Evolutionary conservation across 257 asterid species (phyloP), one percentile per base, ranked within the genome.

Genomic region (Capsicum baccatum): DNA sequence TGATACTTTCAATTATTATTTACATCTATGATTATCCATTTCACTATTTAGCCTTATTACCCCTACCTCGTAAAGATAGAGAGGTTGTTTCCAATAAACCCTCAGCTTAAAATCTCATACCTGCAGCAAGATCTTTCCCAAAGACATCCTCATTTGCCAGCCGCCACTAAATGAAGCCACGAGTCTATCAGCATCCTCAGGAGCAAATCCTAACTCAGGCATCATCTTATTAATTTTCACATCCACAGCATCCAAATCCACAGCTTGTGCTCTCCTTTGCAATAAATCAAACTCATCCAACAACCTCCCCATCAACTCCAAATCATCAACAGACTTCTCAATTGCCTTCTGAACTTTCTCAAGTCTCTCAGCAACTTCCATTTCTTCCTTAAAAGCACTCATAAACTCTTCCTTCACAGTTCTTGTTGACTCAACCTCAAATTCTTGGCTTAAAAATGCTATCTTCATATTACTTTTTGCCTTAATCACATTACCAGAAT

Each of bases 121-220:
- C 99, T 96, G 99, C 89, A 97, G 88, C 67, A 97, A 88, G 89
- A 94, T 95, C 94, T 95, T 97, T 74, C 99, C 99, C 26, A 97
- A 93, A n/a, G 98, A 94, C 97, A 97, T 97, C 89, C 99, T 93
- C 99, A 97, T 97, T 83, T 97, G 99, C 99, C 99, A 97, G 59
- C 99, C 99, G 74, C 99, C 90, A 83, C 99, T 97, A 86, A 94
- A 97, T 2, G 99, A 97, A 8, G 99, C 99, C 84, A 97, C 99
- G 8, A 97, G 97, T 90, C 98, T 92, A 84, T 97, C 98, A 0
- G 92, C 89, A 85, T 97, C 99, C 91, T 97, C 98, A 1, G 93
- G 91, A 3, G 91, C 86, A 80, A 97, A 97, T 48, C 98, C 99
- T 37, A 97, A 98, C 83, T 97, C 99, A 2, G 99, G 99, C 94